Base-by-base conservation (phyloP, 495 filamentous ascomycete genomes). In the Pyrenopolyporus hunteri region DNA sequence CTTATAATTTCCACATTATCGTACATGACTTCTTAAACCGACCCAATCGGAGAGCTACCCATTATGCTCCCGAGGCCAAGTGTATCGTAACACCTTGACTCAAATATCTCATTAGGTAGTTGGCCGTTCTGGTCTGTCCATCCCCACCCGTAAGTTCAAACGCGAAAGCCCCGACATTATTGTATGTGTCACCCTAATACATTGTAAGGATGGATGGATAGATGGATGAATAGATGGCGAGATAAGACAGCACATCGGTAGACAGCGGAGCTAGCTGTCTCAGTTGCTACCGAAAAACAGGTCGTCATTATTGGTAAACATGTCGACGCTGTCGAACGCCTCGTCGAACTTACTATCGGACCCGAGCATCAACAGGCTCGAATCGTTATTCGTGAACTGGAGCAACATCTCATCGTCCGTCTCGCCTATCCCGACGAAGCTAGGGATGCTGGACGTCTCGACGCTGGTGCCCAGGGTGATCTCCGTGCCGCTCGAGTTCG, bases 221-320 rank as follows among this genome's bases (percentile, higher is more conserved):
- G 26, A 29, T 5, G 11, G 20, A 26, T 29, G 42, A 8, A 70
- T 57, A 17, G 35, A 76, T 25, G 69, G 65, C 33, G 57, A 66
- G 6, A 71, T 67, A 52, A 74, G n/a, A 76, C 43, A 74, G 73
- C 2, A 72, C 60, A 62, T 74, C 72, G 17, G 64, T 59, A 23
- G 45, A 10, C 23, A 2, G 11, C 22, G 11, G 13, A 47, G 7
- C 42, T 29, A 36, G 10, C 29, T 4, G 8, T 26, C 16, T 70
- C 44, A 70, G 17, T 39, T 47, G 39, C 47, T 73, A 7, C 78
- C 78, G 50, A 81, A 81, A 63, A 80, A 79, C 22, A 80, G 65
- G 61, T 82, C 79, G 22, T 72, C 75, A 28, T 70, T 71, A 25
- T 70, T 67, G 22, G 69, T 75, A 57, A 80, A 79, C 76, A 72